These are phyloP conservation scores for Magnaporthiopsis rhizophila DNA, from an alignment of 2,329 filamentous ascomycete species.

Conservation along the genomic window DNA sequence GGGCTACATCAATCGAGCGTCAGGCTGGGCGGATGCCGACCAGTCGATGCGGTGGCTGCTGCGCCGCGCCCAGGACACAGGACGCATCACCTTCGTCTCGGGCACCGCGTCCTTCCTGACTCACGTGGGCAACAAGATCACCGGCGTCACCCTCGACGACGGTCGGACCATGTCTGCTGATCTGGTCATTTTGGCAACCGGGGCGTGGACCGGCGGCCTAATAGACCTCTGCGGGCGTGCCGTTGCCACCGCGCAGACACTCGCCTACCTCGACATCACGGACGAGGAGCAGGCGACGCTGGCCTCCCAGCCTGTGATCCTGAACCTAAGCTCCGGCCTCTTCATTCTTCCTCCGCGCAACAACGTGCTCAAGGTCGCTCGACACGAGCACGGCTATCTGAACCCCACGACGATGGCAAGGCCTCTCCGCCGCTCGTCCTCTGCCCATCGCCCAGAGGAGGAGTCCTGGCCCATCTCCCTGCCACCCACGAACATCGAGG, in stretches of 20 bases:
- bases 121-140: constrained; percentile 31
- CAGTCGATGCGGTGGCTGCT: constrained; percentile 59
- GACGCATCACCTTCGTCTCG: constrained; percentile 47
- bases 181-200: constrained; percentile 72
- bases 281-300: constrained; percentile 61
- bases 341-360: constrained; percentile 66
- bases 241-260: constrained; percentile 71
- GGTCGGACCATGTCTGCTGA: constrained; percentile 38
- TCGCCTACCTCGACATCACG: constrained; percentile 71
- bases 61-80: constrained; percentile 41
- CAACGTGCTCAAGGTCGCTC: constrained; percentile 58
- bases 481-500: constrained; percentile 40
- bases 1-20: constrained; percentile 67
- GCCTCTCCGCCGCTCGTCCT: constrained; percentile 13
- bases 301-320: constrained; percentile 58
- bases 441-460: neutral
- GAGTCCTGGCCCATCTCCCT: constrained; percentile 23
- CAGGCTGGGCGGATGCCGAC: constrained; percentile 76
- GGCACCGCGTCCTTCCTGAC: constrained; percentile 37
- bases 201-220: constrained; percentile 76
- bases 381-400: constrained; percentile 62
- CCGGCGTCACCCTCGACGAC: constrained; percentile 42
- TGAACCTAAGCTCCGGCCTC: constrained; percentile 63
- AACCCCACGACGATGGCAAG: constrained; percentile 33
- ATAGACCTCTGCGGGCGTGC: constrained; percentile 70